Conservation (phyloP, 768 basidiomycete species). For the Leucocoprinus leucothites region DNA sequence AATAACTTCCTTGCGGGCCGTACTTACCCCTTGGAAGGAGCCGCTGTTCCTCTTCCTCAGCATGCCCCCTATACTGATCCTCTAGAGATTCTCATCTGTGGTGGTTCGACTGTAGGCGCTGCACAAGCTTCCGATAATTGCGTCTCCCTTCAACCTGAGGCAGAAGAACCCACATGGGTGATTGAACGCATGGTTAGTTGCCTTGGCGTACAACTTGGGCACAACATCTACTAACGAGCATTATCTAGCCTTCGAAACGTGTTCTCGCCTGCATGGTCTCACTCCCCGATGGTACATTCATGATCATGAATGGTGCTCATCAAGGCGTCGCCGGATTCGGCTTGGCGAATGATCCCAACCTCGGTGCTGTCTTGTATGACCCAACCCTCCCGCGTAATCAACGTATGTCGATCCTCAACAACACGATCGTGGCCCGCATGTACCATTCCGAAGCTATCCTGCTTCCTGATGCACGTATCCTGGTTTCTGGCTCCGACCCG, state of each 20-base stretch:
- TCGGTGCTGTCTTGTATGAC: slow-evolving; percentile 67
- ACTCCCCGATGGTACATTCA: slow-evolving; percentile 70
- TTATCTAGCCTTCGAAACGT: slow-evolving; percentile 56
- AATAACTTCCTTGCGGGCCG: slow-evolving; percentile 71
- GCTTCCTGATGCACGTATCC: slow-evolving; percentile 69
- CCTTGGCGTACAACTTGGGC: slow-evolving; percentile 8
- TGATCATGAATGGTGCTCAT: slow-evolving; percentile 74
- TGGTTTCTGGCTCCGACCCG: slow-evolving; percentile 77
- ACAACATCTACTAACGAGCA: slow-evolving; percentile 59
- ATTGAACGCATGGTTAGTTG: slow-evolving; percentile 73
- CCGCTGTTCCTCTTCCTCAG: slow-evolving; percentile 68
- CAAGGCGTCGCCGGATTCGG: slow-evolving; percentile 75
- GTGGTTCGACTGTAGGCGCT: slow-evolving; percentile 65
- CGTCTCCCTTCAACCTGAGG: slow-evolving; percentile 66
- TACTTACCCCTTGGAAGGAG: slow-evolving; percentile 75
- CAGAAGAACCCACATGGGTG: slow-evolving; percentile 56
- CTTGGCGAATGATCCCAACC: slow-evolving; percentile 60
- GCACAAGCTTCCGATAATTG: slow-evolving; percentile 64
- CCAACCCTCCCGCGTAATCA: slow-evolving; percentile 55
- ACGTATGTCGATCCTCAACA: slow-evolving; percentile 64
- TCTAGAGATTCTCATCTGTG: slow-evolving; percentile 67
- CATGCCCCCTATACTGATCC: slow-evolving; percentile 72
- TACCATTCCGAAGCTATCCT: slow-evolving; percentile 79
- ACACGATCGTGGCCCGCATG: slow-evolving; percentile 68
- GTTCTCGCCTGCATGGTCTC: slow-evolving; percentile 77